Base-by-base conservation (phyloP, 2,329 filamentous ascomycete species). In the Cercospora zeae-maydis region DNA sequence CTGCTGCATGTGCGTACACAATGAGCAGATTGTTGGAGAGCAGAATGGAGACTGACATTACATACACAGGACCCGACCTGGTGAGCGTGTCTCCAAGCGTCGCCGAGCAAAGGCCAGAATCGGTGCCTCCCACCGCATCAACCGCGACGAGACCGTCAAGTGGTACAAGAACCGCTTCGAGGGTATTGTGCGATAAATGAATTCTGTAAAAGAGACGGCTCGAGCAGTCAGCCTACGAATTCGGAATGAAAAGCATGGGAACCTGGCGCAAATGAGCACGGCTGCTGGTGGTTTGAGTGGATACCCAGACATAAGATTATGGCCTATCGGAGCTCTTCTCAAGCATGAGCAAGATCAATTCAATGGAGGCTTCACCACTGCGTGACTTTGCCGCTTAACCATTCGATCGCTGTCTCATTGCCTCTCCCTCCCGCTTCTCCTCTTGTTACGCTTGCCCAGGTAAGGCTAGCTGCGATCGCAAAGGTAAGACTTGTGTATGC, bases 131-230 rank as follows among this genome's bases (percentile, higher is more conserved):
- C 95, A 99, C 90, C 87, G 88, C 79, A 96, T 99, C 88, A 91
- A 87, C 88, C 90, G 92, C 78, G 82, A 87, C 71, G 95, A 99
- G 88, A 97, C 93, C 77, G 83, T 98, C 84, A 96, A 93, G 86
- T 99, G 95, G 95, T 99, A 90, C 86, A 91, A 91, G 86, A 88
- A 86, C 80, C 88, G 92, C 82, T 97, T 96, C 88, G 92, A 98
- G 80, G 95, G 93, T 80, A 98, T 98, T 80, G 92, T 99, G 84
- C 89, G 95, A 86, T 98, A 96, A 91, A 88, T 76, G 78, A 72
- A 51, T 63, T 64, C 56, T 56, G 58, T 16, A 37, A 60, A 36
- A 47, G 61, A 64, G 53, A 56, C 34, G 33, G 51, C 51, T 21
- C 49, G 61, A 58, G 34, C 21, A 58, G 36, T 62, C 47, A 65